Conservation (phyloP, 2,329 filamentous ascomycete species). For the Curvularia sp. region DNA sequence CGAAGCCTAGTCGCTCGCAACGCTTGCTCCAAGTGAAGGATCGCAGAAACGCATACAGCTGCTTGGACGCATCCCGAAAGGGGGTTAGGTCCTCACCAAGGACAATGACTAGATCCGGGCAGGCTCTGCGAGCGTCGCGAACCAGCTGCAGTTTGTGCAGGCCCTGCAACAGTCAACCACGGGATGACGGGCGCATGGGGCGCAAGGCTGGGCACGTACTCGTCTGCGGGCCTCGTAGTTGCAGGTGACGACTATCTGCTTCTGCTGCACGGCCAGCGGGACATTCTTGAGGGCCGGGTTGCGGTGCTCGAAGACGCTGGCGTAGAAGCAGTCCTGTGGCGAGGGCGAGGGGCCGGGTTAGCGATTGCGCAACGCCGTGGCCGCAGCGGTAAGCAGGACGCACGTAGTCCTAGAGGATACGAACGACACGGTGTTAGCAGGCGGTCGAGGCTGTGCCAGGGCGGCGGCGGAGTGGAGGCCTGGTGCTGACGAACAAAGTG, state of each 20-base stretch:
- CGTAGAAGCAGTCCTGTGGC: slow-evolving; percentile 85
- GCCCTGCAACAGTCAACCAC: slow-evolving; percentile 42
- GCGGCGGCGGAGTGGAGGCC: slow-evolving; percentile 3
- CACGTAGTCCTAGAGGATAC: slow-evolving; percentile 44
- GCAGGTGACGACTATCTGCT: slow-evolving; percentile 73
- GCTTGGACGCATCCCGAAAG: slow-evolving; percentile 87
- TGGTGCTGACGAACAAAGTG: slow-evolving; percentile 70
- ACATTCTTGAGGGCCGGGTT: slow-evolving; percentile 74
- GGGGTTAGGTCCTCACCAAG: slow-evolving; percentile 76
- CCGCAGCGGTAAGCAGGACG: slow-evolving; percentile 20
- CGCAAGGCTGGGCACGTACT: slow-evolving; percentile 39
- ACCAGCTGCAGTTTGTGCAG: slow-evolving; percentile 86
- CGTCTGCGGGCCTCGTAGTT: slow-evolving; percentile 87
- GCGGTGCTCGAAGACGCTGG: slow-evolving; percentile 84
- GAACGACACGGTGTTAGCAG: slow-evolving; percentile 35
- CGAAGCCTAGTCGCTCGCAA: slow-evolving; percentile 84
- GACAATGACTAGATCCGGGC: slow-evolving; percentile 82
- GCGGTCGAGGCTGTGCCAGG: background rate
- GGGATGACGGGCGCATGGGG: slow-evolving; percentile 9
- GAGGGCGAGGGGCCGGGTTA: slow-evolving; percentile 7
- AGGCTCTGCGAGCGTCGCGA: slow-evolving; percentile 77
- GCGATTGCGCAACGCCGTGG: slow-evolving; percentile 14
- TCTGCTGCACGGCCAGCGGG: slow-evolving; percentile 87
- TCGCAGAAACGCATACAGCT: slow-evolving; percentile 75
- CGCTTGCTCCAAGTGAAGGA: slow-evolving; percentile 78